phyloP scores from a whole-genome alignment of 768 basidiomycete genomes.

The Hygrocybe coccinea region DNA sequence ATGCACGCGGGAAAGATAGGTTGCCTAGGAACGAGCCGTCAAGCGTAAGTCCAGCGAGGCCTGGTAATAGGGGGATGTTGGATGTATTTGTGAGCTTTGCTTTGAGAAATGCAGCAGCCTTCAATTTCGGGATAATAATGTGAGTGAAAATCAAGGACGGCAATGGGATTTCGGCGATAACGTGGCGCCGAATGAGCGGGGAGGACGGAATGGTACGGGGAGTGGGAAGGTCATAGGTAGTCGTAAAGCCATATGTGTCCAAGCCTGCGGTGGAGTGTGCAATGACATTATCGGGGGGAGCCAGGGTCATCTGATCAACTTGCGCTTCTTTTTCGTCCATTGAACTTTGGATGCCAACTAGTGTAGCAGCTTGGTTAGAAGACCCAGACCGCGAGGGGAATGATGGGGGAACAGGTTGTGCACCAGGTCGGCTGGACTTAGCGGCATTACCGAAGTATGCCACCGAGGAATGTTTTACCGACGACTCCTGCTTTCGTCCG shows the following conservation, averaged over 20 bases:
- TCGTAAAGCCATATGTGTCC: constrained; percentile 6
- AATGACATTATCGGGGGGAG: neutral
- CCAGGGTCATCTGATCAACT: neutral
- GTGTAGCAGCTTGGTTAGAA: no score
- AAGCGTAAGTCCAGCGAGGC: constrained; percentile 1
- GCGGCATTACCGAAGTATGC: no score
- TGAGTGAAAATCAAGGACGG: constrained; percentile 4
- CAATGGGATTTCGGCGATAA: constrained; percentile 5
- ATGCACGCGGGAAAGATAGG: neutral
- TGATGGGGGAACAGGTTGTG: neutral
- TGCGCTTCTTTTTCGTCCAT: no score
- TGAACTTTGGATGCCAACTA: no score
- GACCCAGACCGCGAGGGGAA: no score
- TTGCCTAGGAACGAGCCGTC: constrained; percentile 2
- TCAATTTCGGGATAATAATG: constrained; percentile 5
- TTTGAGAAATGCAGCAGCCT: constrained; percentile 4
- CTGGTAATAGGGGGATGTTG: neutral
- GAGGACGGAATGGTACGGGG: constrained; percentile 1
- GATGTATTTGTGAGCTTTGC: constrained; percentile 3
- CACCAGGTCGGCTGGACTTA: no score
- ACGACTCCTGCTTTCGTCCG: no score
- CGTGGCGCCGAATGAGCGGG: constrained; percentile 1
- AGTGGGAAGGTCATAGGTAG: constrained; percentile 6
- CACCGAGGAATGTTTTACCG: no score
- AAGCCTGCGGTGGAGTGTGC: neutral